Conservation (phyloP, 1,139 yeast species). For the Diutina scorzettiae region DNA sequence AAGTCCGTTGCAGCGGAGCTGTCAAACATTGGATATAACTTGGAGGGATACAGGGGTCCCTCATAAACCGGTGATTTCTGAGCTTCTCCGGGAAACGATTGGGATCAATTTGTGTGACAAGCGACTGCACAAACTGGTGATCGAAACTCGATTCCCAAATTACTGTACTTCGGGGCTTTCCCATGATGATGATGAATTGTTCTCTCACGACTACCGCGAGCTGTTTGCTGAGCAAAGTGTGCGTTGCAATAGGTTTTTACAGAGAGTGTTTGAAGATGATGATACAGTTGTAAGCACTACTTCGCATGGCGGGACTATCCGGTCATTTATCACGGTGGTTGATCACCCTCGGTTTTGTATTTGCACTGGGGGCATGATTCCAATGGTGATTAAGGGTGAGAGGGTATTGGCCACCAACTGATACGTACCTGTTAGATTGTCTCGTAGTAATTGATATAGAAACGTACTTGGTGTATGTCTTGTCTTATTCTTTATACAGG, state of each 20-base stretch:
- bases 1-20: conserved; percentile 16
- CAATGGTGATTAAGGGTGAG: conserved; percentile 31
- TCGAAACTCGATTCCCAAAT: conserved; percentile 22
- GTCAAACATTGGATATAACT: conserved; percentile 14
- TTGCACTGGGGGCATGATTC: conserved; percentile 58
- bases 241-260: conserved; percentile 38
- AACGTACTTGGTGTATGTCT: too few relatives aligned
- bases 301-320: conserved; percentile 52
- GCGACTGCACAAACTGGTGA: conserved; percentile 18
- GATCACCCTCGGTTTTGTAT: conserved; percentile 45
- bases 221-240: conserved; percentile 34
- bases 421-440: too few relatives aligned
- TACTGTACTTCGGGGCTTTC: conserved; percentile 28
- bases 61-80: conserved; percentile 7
- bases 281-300: conserved; percentile 33
- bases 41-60: conserved; percentile 12
- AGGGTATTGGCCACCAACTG: too few relatives aligned
- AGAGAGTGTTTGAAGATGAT: conserved; percentile 32
- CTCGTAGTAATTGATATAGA: too few relatives aligned
- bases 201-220: conserved; percentile 31
- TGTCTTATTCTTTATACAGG: not conserved
- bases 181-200: conserved; percentile 34
- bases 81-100: conserved; percentile 11
- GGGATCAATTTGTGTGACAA: conserved; percentile 17
- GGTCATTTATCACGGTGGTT: conserved; percentile 38